Evolutionary conservation across 1,284 basidiomycete species (phyloP).

Genomic region (Trametes sp.): DNA sequence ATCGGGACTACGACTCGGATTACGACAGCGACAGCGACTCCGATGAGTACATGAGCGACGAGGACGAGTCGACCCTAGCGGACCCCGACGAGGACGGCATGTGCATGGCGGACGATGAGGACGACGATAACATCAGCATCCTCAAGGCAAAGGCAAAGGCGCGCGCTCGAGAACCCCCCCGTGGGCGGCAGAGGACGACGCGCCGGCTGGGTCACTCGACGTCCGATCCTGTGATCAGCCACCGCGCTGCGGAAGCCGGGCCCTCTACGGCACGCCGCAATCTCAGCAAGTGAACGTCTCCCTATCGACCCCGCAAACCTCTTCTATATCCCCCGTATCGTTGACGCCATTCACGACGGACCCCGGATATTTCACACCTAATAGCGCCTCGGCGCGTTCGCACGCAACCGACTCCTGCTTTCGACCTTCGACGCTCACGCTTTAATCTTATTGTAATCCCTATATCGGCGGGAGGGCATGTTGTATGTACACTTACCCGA

Average conservation of each 20-base stretch:
- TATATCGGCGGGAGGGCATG: slow-evolving; percentile 25
- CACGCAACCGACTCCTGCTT: slow-evolving; percentile 28
- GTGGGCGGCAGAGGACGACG: slow-evolving; percentile 40
- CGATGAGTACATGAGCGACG: slow-evolving; percentile 36
- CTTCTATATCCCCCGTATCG: slow-evolving; percentile 1
- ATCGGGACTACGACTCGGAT: slow-evolving; percentile 41
- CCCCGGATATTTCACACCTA: slow-evolving; percentile 26
- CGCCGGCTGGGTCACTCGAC: slow-evolving; percentile 44
- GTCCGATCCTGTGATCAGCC: slow-evolving; percentile 42
- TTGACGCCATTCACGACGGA: slow-evolving; percentile 21
- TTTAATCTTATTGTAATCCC: slow-evolving; percentile 32
- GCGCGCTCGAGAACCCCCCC: slow-evolving; percentile 33
- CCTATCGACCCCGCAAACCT: background rate
- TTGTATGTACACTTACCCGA: slow-evolving; percentile 29
- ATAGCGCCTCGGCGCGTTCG: slow-evolving; percentile 20
- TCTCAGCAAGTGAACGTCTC: slow-evolving; percentile 31
- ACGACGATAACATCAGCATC: slow-evolving; percentile 44
- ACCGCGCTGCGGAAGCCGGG: slow-evolving; percentile 30
- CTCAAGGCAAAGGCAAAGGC: slow-evolving; percentile 38
- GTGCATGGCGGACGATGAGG: slow-evolving; percentile 41
- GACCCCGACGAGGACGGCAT: slow-evolving; percentile 31
- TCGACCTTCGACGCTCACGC: slow-evolving; percentile 12
- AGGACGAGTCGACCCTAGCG: slow-evolving; percentile 35
- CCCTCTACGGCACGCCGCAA: slow-evolving; percentile 29
- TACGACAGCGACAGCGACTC: slow-evolving; percentile 47